phyloP scores from a whole-genome alignment of 1,284 basidiomycete species.

The Termitomyces sp. region DNA sequence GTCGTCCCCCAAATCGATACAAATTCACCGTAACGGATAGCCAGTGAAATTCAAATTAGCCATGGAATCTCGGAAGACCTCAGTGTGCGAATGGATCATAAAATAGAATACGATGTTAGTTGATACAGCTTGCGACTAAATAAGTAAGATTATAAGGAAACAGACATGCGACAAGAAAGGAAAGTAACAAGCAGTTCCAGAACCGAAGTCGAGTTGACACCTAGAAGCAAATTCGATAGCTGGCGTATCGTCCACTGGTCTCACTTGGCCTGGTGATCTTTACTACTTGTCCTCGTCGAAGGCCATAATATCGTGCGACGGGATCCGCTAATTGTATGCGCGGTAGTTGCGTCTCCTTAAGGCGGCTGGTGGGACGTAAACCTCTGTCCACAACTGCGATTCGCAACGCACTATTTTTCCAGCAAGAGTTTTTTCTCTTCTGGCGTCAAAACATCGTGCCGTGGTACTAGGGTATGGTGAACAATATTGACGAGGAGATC shows the following conservation, averaged over 20 bases:
- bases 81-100: background rate
- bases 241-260: slow-evolving; percentile 93
- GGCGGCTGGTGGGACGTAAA: slow-evolving; percentile 54
- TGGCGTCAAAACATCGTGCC: slow-evolving; percentile 82
- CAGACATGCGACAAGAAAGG: slow-evolving; percentile 11
- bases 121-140: slow-evolving; percentile 15
- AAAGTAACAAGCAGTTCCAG: slow-evolving; percentile 6
- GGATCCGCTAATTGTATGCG: slow-evolving; percentile 96
- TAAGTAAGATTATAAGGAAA: slow-evolving; percentile 13
- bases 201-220: slow-evolving; percentile 1
- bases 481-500: slow-evolving; percentile 98
- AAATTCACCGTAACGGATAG: background rate
- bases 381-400: slow-evolving; percentile 11
- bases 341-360: slow-evolving; percentile 97
- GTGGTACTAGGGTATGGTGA: slow-evolving; percentile 91
- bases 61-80: background rate
- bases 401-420: slow-evolving; percentile 81
- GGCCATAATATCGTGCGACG: slow-evolving; percentile 95
- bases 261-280: slow-evolving; percentile 97
- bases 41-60: background rate
- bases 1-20: background rate
- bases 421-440: slow-evolving; percentile 88
- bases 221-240: slow-evolving; percentile 86
- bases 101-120: slow-evolving; percentile 10
- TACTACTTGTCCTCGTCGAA: slow-evolving; percentile 93